phyloP scores from a whole-genome alignment of 768 basidiomycete genomes.

The Russula virescens region DNA sequence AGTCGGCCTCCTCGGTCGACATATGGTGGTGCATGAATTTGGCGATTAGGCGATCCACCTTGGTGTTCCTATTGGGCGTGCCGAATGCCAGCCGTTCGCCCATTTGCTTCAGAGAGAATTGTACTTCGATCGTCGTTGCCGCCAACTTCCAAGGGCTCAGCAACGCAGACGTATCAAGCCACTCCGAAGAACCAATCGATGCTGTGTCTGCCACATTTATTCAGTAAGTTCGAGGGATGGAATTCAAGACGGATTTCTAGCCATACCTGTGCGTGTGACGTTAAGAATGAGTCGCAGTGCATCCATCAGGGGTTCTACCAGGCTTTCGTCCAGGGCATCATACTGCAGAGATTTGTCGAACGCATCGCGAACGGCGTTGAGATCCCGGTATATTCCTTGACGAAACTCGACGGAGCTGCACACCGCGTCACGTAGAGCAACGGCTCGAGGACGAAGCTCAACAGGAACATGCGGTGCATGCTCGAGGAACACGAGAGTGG shows the following conservation, averaged over 20 bases:
- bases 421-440: slow-evolving; percentile 49
- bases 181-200: slow-evolving; percentile 50
- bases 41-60: slow-evolving; percentile 59
- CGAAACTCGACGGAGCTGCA: slow-evolving; percentile 66
- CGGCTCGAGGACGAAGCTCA: slow-evolving; percentile 44
- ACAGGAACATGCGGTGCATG: slow-evolving; percentile 49
- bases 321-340: slow-evolving; percentile 41
- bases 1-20: slow-evolving; percentile 73
- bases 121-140: slow-evolving; percentile 73
- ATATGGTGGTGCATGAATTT: slow-evolving; percentile 69
- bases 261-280: slow-evolving; percentile 53
- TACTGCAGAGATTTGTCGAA: slow-evolving; percentile 60
- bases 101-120: slow-evolving; percentile 68
- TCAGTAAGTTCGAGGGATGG: neutral
- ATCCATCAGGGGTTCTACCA: slow-evolving; percentile 58
- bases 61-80: slow-evolving; percentile 50
- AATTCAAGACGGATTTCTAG: neutral
- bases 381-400: slow-evolving; percentile 67
- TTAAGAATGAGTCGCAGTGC: slow-evolving; percentile 63
- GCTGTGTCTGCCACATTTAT: slow-evolving; percentile 10
- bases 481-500: slow-evolving; percentile 66
- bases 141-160: slow-evolving; percentile 82
- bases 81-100: slow-evolving; percentile 61
- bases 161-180: slow-evolving; percentile 57
- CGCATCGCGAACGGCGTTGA: slow-evolving; percentile 61